Conservation (phyloP, 1,284 basidiomycete genomes). For the Ceraceosorus guamensis region DNA sequence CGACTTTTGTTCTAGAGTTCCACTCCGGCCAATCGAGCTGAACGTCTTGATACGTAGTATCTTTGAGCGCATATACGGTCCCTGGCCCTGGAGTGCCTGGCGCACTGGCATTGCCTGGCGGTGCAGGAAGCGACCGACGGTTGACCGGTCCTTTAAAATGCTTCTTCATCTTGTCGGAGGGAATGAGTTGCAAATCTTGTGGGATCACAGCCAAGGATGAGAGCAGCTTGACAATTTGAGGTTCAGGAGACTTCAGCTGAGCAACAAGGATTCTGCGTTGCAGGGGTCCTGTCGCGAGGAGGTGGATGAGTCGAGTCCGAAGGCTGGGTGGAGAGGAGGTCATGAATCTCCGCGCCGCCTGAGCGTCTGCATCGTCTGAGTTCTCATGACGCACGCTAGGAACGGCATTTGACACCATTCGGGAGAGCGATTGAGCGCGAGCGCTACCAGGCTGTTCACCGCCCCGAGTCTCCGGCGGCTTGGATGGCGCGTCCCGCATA, state of each 20-base stretch:
- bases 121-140: not conserved
- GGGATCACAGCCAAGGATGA: too few species aligned
- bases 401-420: not conserved
- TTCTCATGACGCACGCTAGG: too few species aligned
- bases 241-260: not conserved
- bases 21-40: not conserved
- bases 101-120: not conserved
- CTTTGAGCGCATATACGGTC: not conserved
- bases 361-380: too few species aligned
- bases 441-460: not conserved
- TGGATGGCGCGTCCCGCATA: too few species aligned
- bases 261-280: not conserved
- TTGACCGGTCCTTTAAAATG: not conserved
- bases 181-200: not conserved
- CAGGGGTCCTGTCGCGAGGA: not conserved
- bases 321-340: not conserved
- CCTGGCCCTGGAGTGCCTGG: not conserved
- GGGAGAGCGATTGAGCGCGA: not conserved
- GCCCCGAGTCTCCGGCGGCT: too few species aligned
- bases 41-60: not conserved
- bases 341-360: too few species aligned
- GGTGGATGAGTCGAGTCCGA: not conserved
- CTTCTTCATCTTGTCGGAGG: too few species aligned
- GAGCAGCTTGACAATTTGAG: not conserved
- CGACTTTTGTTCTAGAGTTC: not conserved